Evolutionary conservation across 2,329 filamentous ascomycete species (phyloP).

Genomic region (Davidsoniella eucalypti): DNA sequence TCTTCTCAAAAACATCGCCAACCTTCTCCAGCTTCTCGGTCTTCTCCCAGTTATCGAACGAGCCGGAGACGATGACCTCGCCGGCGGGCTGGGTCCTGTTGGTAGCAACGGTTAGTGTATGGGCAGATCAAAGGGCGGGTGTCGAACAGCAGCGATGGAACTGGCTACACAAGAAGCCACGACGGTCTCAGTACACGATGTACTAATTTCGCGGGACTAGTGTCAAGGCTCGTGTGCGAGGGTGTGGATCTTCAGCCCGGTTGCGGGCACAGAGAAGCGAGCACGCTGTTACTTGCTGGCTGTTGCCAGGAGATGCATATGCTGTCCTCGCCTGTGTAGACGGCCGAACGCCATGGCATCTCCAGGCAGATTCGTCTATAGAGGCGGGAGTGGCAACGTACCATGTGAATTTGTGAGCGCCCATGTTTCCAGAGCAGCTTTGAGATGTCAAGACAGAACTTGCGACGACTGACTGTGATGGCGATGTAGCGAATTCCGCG

Average conservation of each 20-base stretch:
- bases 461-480: not conserved
- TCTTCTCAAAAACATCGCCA: slow-evolving; percentile 60
- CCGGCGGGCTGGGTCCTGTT: slow-evolving; percentile 66
- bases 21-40: slow-evolving; percentile 67
- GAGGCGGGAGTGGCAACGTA: slow-evolving; percentile 1
- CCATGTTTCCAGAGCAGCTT: slow-evolving; percentile 11
- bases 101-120: not conserved
- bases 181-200: no score
- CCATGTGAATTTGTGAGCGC: slow-evolving; percentile 12
- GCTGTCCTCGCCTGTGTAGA: not conserved
- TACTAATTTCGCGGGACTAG: no score
- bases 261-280: no score
- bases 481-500: not conserved
- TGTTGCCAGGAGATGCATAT: not conserved
- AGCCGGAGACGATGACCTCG: slow-evolving; percentile 88
- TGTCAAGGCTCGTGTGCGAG: no score
- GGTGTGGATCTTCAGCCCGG: no score
- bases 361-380: not conserved
- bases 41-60: slow-evolving; percentile 88
- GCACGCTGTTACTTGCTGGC: no score
- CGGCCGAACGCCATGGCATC: not conserved
- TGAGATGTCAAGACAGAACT: no score
- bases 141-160: no score
- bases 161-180: no score
- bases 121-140: no score